A percentile compares a stretch with the other conserved stretches of the same genome.
Conservation (phyloP, 1,284 basidiomycete species). For the Cutaneotrichosporon sp. region DNA sequence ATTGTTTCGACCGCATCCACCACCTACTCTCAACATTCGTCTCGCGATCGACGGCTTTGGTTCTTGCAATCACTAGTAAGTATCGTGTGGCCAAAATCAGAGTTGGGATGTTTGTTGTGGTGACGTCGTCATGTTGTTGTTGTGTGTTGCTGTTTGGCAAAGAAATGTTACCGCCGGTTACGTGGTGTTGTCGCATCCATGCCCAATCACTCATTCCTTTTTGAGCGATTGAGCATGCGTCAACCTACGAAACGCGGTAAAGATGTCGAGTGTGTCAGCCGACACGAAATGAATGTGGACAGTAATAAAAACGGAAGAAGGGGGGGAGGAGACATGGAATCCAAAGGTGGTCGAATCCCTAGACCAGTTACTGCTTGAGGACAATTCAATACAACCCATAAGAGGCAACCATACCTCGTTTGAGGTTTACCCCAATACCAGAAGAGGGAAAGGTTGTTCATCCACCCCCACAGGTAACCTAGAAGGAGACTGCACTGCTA, state of each 20-base stretch:
- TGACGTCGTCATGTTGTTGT: slow-evolving; percentile 3
- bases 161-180: neutral
- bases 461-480: too few relatives aligned
- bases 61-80: neutral
- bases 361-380: slow-evolving; percentile 1
- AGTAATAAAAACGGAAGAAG: neutral
- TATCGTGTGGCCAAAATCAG: neutral
- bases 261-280: neutral
- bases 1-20: neutral
- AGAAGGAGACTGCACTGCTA: too few relatives aligned
- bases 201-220: neutral
- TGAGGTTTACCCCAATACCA: slow-evolving; percentile 1
- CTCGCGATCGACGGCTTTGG: neutral
- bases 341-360: neutral
- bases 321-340: neutral
- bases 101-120: neutral
- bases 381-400: neutral
- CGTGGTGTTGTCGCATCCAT: neutral
- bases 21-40: neutral
- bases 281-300: too few relatives aligned
- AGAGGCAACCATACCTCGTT: slow-evolving; percentile 9
- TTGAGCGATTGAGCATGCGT: neutral
- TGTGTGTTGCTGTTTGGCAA: slow-evolving; percentile 1
- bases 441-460: neutral
- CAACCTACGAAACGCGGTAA: neutral